phyloP scores from a whole-genome alignment of 176 grass and related monocot species.

The Stipa capillata region DNA sequence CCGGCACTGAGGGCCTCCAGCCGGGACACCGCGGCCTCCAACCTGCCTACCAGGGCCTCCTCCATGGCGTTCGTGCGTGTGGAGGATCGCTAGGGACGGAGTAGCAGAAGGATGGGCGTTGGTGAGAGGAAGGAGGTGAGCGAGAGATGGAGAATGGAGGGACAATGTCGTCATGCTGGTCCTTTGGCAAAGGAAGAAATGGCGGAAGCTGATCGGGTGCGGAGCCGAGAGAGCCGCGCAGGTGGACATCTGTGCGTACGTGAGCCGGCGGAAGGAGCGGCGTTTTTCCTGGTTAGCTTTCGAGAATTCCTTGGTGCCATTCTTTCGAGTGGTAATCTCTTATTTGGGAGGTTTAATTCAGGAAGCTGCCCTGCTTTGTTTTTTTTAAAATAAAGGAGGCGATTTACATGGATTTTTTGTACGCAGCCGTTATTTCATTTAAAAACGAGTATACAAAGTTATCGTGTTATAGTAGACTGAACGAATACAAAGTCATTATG shows the following conservation, averaged over 20 bases:
- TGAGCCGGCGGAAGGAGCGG: neutral
- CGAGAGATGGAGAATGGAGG: neutral
- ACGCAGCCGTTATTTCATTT: no score
- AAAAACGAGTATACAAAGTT: no score
- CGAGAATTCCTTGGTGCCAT: no score
- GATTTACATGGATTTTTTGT: no score
- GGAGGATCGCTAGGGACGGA: neutral
- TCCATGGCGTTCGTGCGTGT: slow-evolving; percentile 23
- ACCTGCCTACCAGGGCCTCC: slow-evolving; percentile 18
- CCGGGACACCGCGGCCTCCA: slow-evolving; percentile 43
- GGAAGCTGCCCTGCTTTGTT: no score
- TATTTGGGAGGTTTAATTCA: no score
- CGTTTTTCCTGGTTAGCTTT: no score
- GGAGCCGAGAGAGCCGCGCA: neutral
- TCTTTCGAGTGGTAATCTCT: no score
- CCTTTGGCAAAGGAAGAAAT: neutral
- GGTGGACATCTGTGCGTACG: neutral
- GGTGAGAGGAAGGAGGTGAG: neutral
- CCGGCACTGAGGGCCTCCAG: slow-evolving; percentile 26
- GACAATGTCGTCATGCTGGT: neutral
- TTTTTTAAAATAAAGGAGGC: no score
- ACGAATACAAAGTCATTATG: no score
- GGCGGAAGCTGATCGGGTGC: slow-evolving; percentile 10
- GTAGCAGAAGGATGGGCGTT: neutral
- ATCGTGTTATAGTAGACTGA: no score